Percentiles rank a stretch among this genome's conserved stretches.
These are phyloP conservation scores for Knoxdaviesia capensis DNA, from an alignment of 2,329 filamentous ascomycete species.

Conservation along the genomic window DNA sequence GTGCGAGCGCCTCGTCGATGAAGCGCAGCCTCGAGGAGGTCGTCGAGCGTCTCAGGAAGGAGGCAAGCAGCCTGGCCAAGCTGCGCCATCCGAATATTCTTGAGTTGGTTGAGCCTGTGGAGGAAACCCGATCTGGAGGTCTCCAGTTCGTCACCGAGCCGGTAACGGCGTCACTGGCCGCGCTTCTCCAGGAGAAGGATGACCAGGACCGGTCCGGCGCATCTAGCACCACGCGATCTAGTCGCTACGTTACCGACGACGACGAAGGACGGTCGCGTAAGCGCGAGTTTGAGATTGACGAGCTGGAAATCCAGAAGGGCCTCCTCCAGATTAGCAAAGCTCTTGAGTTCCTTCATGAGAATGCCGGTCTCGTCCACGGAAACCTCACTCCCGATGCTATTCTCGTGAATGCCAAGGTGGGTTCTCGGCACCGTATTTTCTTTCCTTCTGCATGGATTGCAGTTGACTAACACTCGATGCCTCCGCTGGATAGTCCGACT, in stretches of 20 bases:
- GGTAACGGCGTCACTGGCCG: constrained; percentile 73
- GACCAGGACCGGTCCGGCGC: constrained; percentile 50
- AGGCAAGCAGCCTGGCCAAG: constrained; percentile 73
- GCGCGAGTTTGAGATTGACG: constrained; percentile 81
- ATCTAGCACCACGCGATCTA: constrained; percentile 42
- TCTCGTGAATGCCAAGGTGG: constrained; percentile 77
- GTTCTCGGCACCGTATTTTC: constrained; percentile 9
- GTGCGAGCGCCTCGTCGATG: constrained; percentile 36
- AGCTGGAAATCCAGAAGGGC: constrained; percentile 94
- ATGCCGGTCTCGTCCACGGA: constrained; percentile 79
- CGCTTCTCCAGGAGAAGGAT: constrained; percentile 71
- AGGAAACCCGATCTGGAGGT: constrained; percentile 79
- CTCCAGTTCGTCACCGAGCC: constrained; percentile 91
- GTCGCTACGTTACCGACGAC: constrained; percentile 66
- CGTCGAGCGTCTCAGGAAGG: constrained; percentile 74
- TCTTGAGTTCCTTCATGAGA: constrained; percentile 87
- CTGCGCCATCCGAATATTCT: constrained; percentile 81
- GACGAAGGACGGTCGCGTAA: constrained; percentile 51
- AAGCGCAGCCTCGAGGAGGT: constrained; percentile 79
- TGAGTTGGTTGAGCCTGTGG: constrained; percentile 83
- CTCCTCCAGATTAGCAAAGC: constrained; percentile 84
- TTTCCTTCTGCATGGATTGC: neutral
- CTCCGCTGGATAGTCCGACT: constrained; percentile 48
- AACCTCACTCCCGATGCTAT: constrained; percentile 90
- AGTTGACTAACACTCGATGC: neutral